Conservation (phyloP, 352 stramenopile species). For the Hyaloperonospora brassicae region DNA sequence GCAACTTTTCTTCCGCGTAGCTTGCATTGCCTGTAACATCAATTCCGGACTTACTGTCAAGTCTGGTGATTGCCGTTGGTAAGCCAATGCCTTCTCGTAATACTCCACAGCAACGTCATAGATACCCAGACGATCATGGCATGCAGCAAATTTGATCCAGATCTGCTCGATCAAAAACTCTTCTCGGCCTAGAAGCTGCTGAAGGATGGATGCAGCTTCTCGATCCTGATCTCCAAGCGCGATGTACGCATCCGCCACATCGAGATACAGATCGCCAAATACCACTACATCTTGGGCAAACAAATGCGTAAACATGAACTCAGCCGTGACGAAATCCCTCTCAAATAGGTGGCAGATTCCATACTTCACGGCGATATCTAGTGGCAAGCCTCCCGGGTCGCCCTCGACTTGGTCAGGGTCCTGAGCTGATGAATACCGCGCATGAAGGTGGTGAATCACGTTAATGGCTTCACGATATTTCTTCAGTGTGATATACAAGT, state of each 20-base stretch:
- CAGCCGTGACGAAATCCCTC: conserved; percentile 57
- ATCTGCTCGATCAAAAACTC: conserved; percentile 76
- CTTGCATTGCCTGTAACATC: conserved; percentile 60
- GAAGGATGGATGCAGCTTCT: conserved; percentile 57
- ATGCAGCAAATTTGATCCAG: conserved; percentile 72
- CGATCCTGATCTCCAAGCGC: conserved; percentile 58
- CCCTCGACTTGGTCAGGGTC: conserved; percentile 55
- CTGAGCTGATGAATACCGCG: conserved; percentile 51
- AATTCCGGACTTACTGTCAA: conserved; percentile 52
- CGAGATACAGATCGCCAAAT: conserved; percentile 77
- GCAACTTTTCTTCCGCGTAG: conserved; percentile 42
- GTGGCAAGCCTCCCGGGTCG: conserved; percentile 52
- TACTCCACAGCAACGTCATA: conserved; percentile 68
- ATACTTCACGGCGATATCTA: conserved; percentile 85
- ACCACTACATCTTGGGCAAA: conserved; percentile 79
- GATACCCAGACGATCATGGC: conserved; percentile 53
- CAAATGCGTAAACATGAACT: conserved; percentile 78
- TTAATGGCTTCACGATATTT: conserved; percentile 75
- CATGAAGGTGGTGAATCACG: conserved; percentile 71
- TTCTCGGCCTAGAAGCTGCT: conserved; percentile 50
- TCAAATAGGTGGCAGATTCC: conserved; percentile 81
- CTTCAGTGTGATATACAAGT: conserved; percentile 82
- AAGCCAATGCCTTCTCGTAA: conserved; percentile 63
- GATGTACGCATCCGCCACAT: conserved; percentile 79
- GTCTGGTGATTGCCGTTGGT: conserved; percentile 42